phyloP scores from a whole-genome alignment of 2,329 filamentous ascomycete genomes.

The Cordyceps javanica region DNA sequence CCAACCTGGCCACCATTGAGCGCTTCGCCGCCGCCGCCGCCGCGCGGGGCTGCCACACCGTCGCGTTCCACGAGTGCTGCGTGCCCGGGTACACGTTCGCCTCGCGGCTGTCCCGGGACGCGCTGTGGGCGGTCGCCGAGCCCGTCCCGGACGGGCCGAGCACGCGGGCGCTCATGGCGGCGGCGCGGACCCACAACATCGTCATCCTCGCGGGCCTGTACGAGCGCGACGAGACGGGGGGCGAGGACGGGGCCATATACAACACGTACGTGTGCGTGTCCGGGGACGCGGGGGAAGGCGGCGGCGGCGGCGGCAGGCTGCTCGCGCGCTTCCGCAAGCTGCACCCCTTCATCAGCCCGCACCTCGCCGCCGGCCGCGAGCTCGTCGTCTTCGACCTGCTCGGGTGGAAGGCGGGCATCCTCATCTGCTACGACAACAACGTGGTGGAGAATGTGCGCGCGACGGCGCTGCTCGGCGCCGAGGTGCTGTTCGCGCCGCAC shows the following conservation, averaged over 20 bases:
- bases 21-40: slow-evolving; percentile 9
- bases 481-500: slow-evolving; percentile 17
- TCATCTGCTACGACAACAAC: slow-evolving; percentile 20
- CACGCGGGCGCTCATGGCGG: slow-evolving; percentile 2
- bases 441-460: slow-evolving; percentile 17
- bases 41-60: background rate
- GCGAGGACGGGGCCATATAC: slow-evolving; percentile 1
- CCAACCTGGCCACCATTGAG: slow-evolving; percentile 12
- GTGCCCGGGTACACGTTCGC: slow-evolving; percentile 15
- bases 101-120: background rate
- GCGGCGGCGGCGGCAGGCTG: slow-evolving; percentile 8
- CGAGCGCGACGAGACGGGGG: slow-evolving; percentile 6
- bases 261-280: slow-evolving; percentile 18
- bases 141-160: slow-evolving; percentile 3
- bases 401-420: slow-evolving; percentile 16
- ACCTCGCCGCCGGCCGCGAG: slow-evolving; percentile 13
- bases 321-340: slow-evolving; percentile 17
- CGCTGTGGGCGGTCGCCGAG: slow-evolving; percentile 12
- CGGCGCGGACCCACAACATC: slow-evolving; percentile 1
- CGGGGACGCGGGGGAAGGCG: too few relatives aligned
- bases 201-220: slow-evolving; percentile 14
- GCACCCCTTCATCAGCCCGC: slow-evolving; percentile 16
- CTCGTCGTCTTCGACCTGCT: slow-evolving; percentile 16
- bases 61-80: slow-evolving; percentile 15
- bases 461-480: slow-evolving; percentile 14